Evolutionary conservation across 1,284 basidiomycete genomes (phyloP).

Genomic region (Coniferiporia sulphurascens): DNA sequence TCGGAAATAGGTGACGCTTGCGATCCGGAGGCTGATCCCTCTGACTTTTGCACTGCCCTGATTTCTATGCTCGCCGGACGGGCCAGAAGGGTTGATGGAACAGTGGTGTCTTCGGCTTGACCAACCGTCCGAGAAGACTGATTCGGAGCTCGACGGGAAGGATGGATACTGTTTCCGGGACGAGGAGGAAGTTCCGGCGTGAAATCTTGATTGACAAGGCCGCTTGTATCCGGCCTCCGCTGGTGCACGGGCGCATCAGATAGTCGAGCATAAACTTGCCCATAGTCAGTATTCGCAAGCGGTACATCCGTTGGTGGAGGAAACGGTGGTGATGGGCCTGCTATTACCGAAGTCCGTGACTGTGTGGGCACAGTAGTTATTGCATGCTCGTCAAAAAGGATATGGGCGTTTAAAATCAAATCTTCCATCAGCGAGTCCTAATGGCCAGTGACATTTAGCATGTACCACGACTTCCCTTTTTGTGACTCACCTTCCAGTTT

Average conservation of each 20-base stretch:
- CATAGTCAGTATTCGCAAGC: conserved; percentile 51
- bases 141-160: conserved; percentile 35
- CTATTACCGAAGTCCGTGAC: conserved; percentile 37
- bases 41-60: background rate
- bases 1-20: conserved; percentile 9
- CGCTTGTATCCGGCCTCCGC: conserved; percentile 7
- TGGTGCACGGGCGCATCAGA: conserved; percentile 38
- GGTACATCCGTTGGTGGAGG: conserved; percentile 53
- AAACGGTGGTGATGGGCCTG: conserved; percentile 39
- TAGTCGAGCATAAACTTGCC: conserved; percentile 61
- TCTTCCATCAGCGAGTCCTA: conserved; percentile 89
- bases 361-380: conserved; percentile 2
- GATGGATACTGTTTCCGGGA: conserved; percentile 72
- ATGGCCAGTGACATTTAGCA: conserved; percentile 10
- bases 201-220: conserved; percentile 48
- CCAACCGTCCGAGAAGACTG: conserved; percentile 7
- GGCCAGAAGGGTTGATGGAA: background rate
- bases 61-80: background rate
- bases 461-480: background rate
- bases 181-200: conserved; percentile 61
- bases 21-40: background rate
- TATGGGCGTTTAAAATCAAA: conserved; percentile 63
- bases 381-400: conserved; percentile 54
- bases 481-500: conserved; percentile 55
- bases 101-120: background rate